These are phyloP conservation scores for Lachnellula suecica DNA, from an alignment of 2,329 filamentous ascomycete genomes.

Conservation along the genomic window DNA sequence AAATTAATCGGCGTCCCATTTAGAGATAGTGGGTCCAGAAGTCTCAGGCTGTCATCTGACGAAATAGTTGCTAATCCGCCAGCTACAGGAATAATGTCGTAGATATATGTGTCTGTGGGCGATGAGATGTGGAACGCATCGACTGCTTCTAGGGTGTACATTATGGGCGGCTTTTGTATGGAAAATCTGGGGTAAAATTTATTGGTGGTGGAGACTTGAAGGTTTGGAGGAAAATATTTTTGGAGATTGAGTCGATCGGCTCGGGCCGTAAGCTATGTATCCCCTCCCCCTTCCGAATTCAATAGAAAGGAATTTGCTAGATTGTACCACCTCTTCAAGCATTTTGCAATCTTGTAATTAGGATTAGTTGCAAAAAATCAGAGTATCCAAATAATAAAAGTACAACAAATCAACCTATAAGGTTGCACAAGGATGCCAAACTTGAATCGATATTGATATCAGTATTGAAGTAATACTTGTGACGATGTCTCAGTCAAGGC, in stretches of 20 bases:
- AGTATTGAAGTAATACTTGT: too few species aligned
- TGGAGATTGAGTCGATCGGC: not conserved
- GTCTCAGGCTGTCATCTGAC: slow-evolving; percentile 68
- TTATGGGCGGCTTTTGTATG: slow-evolving; percentile 17
- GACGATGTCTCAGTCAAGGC: too few species aligned
- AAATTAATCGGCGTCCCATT: slow-evolving; percentile 47
- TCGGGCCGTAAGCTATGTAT: not conserved
- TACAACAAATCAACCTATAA: too few species aligned
- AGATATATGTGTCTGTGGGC: slow-evolving; percentile 40
- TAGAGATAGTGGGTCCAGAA: slow-evolving; percentile 62
- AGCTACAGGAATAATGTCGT: slow-evolving; percentile 37
- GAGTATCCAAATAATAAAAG: too few species aligned
- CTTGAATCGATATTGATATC: too few species aligned
- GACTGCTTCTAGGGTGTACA: slow-evolving; percentile 30
- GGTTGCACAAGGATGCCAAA: too few species aligned
- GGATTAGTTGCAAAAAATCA: too few species aligned
- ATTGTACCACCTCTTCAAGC: too few species aligned
- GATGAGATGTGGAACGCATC: slow-evolving; percentile 26
- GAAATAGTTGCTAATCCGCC: slow-evolving; percentile 48
- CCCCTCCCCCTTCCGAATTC: not conserved
- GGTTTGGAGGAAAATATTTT: not conserved
- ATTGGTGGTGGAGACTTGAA: slow-evolving; percentile 2
- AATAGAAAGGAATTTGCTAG: too few species aligned
- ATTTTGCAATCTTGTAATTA: too few species aligned
- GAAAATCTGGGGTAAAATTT: not conserved